These are phyloP conservation scores for Trichophyton mentagrophytes DNA, from an alignment of 2,329 filamentous ascomycete species.

Conservation along the genomic window DNA sequence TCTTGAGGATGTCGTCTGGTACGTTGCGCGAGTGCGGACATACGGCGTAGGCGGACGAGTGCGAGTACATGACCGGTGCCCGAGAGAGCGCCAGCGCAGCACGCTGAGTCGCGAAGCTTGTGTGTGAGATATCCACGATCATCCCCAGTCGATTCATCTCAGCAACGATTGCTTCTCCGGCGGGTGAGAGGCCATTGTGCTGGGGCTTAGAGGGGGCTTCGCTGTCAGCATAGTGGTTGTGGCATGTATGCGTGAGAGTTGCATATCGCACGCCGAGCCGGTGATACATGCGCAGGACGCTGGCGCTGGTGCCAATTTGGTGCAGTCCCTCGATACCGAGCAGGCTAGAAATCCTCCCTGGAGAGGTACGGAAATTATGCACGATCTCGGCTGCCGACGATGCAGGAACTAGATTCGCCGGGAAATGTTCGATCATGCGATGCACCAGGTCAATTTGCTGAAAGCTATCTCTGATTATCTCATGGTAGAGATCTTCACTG, in stretches of 20 bases:
- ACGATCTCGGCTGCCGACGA: conserved; percentile 46
- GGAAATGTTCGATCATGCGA: conserved; percentile 51
- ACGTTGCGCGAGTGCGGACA: conserved; percentile 88
- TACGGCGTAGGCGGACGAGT: conserved; percentile 66
- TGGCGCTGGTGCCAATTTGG: conserved; percentile 68
- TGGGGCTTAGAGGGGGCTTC: conserved; percentile 41
- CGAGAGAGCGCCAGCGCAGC: conserved; percentile 63
- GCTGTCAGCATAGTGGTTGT: conserved; percentile 79
- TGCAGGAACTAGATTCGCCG: conserved; percentile 44
- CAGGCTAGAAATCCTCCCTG: conserved; percentile 58
- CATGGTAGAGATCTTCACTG: conserved; percentile 16
- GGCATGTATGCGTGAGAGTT: conserved; percentile 93
- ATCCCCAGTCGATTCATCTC: conserved; percentile 95
- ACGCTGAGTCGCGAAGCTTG: conserved; percentile 66
- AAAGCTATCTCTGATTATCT: conserved; percentile 46
- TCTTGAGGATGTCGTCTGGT: conserved; percentile 64
- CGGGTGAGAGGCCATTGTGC: conserved; percentile 55
- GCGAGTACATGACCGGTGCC: conserved; percentile 79
- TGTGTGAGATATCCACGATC: conserved; percentile 82
- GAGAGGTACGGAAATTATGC: conserved; percentile 51
- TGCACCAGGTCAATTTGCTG: conserved; percentile 63
- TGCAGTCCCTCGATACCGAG: conserved; percentile 79
- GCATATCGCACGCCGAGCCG: conserved; percentile 72
- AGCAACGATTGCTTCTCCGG: conserved; percentile 54
- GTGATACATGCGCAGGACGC: conserved; percentile 60